Percentiles rank a stretch among this genome's conserved stretches.
These are phyloP conservation scores for Gliomastix tumulicola DNA, from an alignment of 2,329 filamentous ascomycete genomes.

Conservation along the genomic window DNA sequence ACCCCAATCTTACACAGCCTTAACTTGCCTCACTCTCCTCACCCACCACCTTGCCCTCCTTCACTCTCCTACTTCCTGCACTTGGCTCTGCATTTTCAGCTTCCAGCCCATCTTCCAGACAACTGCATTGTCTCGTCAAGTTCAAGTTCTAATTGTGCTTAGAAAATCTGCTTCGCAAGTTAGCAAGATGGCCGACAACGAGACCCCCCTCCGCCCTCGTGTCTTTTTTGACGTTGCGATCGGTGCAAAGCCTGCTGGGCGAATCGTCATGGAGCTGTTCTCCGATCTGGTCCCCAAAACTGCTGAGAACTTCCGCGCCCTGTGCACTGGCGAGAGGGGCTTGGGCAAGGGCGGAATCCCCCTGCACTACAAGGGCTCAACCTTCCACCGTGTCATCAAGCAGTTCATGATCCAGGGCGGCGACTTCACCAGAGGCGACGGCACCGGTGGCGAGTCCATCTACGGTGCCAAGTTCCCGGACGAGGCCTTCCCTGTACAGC, in stretches of 20 bases:
- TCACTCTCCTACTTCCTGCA: background rate
- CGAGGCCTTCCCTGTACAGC: constrained; percentile 89
- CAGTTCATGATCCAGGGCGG: constrained; percentile 94
- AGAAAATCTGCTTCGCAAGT: too few relatives aligned
- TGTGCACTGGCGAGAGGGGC: constrained; percentile 95
- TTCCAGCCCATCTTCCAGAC: too few relatives aligned
- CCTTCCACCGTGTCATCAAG: constrained; percentile 96
- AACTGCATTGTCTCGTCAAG: too few relatives aligned
- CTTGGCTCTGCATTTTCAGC: too few relatives aligned
- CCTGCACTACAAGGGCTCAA: constrained; percentile 86
- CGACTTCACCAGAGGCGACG: constrained; percentile 92
- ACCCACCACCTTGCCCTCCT: background rate
- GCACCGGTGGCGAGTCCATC: constrained; percentile 93
- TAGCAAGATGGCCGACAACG: background rate
- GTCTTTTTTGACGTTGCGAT: constrained; percentile 94
- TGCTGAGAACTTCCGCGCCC: constrained; percentile 88
- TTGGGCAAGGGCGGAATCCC: constrained; percentile 73
- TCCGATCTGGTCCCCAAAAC: constrained; percentile 80
- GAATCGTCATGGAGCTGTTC: constrained; percentile 81
- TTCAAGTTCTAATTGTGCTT: too few relatives aligned
- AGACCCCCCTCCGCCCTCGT: constrained; percentile 38
- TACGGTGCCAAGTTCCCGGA: constrained; percentile 97
- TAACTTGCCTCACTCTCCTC: background rate
- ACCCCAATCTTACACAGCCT: too few relatives aligned
- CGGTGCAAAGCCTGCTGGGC: constrained; percentile 64